These are phyloP conservation scores for Collybiopsis luxurians DNA, from an alignment of 768 basidiomycete species.

Conservation along the genomic window DNA sequence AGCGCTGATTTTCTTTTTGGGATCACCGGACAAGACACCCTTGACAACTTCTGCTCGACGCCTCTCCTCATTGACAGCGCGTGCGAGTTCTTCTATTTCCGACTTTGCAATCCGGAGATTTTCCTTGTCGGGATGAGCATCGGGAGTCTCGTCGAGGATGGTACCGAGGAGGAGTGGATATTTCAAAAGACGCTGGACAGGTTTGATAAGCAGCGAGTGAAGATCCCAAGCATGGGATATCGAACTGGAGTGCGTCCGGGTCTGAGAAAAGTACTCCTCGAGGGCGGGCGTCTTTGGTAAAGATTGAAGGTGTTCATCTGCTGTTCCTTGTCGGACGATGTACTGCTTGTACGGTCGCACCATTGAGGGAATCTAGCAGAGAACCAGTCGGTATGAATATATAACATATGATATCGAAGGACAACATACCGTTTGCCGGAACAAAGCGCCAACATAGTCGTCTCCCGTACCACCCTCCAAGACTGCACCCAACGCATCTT, in stretches of 20 bases:
- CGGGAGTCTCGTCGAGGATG: conserved; percentile 73
- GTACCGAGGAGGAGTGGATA: conserved; percentile 84
- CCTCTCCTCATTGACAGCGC: conserved; percentile 76
- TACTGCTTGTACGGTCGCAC: conserved; percentile 76
- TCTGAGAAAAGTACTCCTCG: conserved; percentile 62
- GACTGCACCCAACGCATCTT: conserved; percentile 60
- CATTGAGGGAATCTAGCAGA: conserved; percentile 67
- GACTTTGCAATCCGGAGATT: conserved; percentile 50
- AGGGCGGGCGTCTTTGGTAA: conserved; percentile 56
- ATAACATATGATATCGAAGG: background rate
- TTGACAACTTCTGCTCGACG: conserved; percentile 77
- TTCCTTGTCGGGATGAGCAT: conserved; percentile 63
- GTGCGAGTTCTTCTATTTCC: conserved; percentile 69
- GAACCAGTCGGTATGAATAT: no score
- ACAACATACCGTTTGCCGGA: conserved; percentile 63
- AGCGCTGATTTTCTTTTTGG: conserved; percentile 37
- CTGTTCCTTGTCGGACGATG: conserved; percentile 76
- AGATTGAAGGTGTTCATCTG: conserved; percentile 61
- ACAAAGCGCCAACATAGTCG: conserved; percentile 68
- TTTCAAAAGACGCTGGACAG: conserved; percentile 93
- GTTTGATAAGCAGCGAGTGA: conserved; percentile 92
- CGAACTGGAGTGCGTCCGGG: conserved; percentile 61
- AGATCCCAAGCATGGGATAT: conserved; percentile 92
- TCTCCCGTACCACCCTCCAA: conserved; percentile 65
- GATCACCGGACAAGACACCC: conserved; percentile 50